phyloP scores from a whole-genome alignment of 2,329 filamentous ascomycete species.

The Curvularia lunata region DNA sequence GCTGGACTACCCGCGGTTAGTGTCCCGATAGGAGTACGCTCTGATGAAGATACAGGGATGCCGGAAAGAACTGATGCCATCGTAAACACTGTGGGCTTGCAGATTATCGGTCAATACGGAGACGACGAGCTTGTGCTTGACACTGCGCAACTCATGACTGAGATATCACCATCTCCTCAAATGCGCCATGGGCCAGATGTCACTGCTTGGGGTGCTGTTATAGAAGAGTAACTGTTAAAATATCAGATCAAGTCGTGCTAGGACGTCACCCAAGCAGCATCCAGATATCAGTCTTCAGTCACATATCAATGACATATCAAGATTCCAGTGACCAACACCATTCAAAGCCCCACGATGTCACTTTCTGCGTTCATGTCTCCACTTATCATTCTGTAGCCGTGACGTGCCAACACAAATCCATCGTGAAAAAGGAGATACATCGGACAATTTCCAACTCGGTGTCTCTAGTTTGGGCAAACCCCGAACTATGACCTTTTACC shows the following conservation, averaged over 20 bases:
- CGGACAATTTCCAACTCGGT: background rate
- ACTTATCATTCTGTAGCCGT: background rate
- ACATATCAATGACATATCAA: background rate
- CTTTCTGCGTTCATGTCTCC: background rate
- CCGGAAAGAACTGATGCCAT: conserved; percentile 28
- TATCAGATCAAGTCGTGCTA: background rate
- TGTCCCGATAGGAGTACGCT: conserved; percentile 66
- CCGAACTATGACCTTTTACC: background rate
- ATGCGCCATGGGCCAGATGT: conserved; percentile 8
- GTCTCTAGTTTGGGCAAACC: background rate
- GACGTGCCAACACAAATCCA: background rate
- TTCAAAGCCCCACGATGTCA: background rate
- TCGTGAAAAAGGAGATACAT: background rate
- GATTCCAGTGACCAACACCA: background rate
- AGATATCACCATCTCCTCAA: conserved; percentile 10
- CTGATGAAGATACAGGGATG: conserved; percentile 32
- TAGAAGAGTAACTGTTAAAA: background rate
- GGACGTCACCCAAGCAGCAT: background rate
- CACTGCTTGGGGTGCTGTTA: conserved; percentile 23
- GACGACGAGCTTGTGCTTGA: conserved; percentile 70
- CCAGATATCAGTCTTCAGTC: background rate
- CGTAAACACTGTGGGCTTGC: conserved; percentile 64
- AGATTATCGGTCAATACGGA: conserved; percentile 82
- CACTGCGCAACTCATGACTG: conserved; percentile 56
- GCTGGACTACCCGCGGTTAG: conserved; percentile 90